These are phyloP conservation scores for Thraustochytrium sp. DNA, from an alignment of 352 stramenopile genomes.

Conservation along the genomic window DNA sequence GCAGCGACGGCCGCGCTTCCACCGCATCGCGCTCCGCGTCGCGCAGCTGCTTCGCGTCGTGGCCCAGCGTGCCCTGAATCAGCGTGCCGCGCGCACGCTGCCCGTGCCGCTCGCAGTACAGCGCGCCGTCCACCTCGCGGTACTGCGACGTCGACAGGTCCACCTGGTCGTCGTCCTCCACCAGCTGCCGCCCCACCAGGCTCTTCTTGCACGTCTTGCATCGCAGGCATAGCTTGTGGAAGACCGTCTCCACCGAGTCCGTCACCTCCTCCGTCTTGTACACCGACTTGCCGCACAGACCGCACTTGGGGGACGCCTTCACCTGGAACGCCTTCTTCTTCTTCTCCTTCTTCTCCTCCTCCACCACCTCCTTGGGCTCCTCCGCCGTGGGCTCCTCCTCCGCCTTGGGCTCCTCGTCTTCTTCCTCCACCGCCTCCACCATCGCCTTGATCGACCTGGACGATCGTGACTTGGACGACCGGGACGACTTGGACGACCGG, in stretches of 20 bases:
- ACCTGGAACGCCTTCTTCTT: not conserved
- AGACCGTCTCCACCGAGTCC: not conserved
- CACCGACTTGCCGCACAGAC: not conserved
- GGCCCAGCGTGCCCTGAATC: constrained; percentile 1
- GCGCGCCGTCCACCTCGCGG: not conserved
- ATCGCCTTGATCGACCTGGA: too few species aligned
- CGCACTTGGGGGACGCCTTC: not conserved
- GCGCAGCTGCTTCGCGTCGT: not conserved
- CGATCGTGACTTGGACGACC: too few species aligned
- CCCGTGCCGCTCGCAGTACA: not conserved
- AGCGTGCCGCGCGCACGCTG: not conserved
- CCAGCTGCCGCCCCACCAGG: not conserved
- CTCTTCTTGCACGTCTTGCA: constrained; percentile 19
- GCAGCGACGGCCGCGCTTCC: not conserved
- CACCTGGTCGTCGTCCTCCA: not conserved
- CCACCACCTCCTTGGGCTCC: not conserved
- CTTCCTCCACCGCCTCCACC: not conserved
- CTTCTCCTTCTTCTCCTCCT: not conserved
- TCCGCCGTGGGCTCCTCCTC: not conserved
- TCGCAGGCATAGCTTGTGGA: not conserved
- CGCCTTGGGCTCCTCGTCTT: not conserved
- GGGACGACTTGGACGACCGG: too few species aligned
- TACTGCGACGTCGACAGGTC: constrained; percentile 7
- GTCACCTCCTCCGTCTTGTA: constrained; percentile 9
- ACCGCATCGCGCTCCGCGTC: not conserved